Evolutionary conservation across 2,329 filamentous ascomycete species (phyloP).

Genomic region (Penicillium carneum): DNA sequence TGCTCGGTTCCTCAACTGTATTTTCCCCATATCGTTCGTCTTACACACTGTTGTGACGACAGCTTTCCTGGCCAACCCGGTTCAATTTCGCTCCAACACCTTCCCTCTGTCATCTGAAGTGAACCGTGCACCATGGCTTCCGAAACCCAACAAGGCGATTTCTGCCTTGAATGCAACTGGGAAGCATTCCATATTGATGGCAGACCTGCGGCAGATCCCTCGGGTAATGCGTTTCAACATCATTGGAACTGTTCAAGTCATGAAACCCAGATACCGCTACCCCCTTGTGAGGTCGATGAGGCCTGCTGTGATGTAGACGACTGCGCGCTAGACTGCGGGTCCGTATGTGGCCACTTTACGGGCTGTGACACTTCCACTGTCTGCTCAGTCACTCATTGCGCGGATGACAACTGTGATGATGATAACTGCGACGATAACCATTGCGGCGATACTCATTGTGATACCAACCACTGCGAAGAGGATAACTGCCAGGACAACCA

Average conservation of each 20-base stretch:
- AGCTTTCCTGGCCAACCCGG: constrained; percentile 9
- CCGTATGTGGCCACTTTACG: constrained; percentile 52
- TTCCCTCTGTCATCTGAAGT: constrained; percentile 16
- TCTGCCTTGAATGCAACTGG: constrained; percentile 54
- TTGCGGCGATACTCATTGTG: constrained; percentile 11
- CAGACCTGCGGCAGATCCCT: constrained; percentile 36
- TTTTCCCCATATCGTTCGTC: constrained; percentile 11
- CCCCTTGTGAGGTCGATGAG: constrained; percentile 42
- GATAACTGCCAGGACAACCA: constrained; percentile 20
- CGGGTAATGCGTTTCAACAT: constrained; percentile 31
- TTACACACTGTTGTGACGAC: constrained; percentile 14
- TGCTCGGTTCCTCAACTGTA: constrained; percentile 14
- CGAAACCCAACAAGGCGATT: constrained; percentile 43
- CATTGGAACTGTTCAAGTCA: constrained; percentile 44
- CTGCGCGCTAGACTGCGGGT: constrained; percentile 47
- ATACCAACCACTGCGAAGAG: constrained; percentile 13
- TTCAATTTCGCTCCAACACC: constrained; percentile 8
- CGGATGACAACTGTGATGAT: constrained; percentile 39
- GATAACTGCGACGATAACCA: constrained; percentile 13
- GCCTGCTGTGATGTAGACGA: constrained; percentile 51
- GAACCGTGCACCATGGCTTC: constrained; percentile 41
- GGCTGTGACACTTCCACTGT: constrained; percentile 50
- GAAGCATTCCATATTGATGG: constrained; percentile 48
- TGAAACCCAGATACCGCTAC: constrained; percentile 39
- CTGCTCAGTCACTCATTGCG: constrained; percentile 47